A percentile compares a stretch with the other conserved stretches of the same genome.
Conservation (phyloP, 2,329 filamentous ascomycete species). For the Tricladium varicosporioides region DNA sequence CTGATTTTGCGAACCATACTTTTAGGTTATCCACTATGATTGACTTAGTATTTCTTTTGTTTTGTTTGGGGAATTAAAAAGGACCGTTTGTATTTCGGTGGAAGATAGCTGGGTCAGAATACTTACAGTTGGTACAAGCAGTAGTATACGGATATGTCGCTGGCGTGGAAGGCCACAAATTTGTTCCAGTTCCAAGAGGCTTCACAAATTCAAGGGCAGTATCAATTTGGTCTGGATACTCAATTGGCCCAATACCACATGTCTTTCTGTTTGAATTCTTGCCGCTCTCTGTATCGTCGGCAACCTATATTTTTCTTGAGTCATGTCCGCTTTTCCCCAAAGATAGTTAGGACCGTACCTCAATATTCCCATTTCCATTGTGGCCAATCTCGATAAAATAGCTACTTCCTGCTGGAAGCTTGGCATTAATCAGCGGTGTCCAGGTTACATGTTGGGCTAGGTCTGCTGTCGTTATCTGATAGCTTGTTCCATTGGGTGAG, state of each 20-base stretch:
- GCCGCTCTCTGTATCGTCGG: slow-evolving; percentile 22
- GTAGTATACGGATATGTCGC: slow-evolving; percentile 26
- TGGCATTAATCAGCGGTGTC: slow-evolving; percentile 41
- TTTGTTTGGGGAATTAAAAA: not conserved
- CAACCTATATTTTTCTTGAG: slow-evolving; percentile 11
- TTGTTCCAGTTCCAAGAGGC: slow-evolving; percentile 48
- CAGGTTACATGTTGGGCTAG: slow-evolving; percentile 46
- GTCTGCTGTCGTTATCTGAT: slow-evolving; percentile 48
- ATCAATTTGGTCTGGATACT: slow-evolving; percentile 44
- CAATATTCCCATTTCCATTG: slow-evolving; percentile 54
- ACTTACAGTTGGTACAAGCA: slow-evolving; percentile 40
- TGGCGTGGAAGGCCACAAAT: slow-evolving; percentile 44
- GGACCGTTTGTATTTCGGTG: not conserved
- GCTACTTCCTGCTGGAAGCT: slow-evolving; percentile 49
- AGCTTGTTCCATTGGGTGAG: slow-evolving; percentile 45
- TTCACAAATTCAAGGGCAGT: slow-evolving; percentile 46
- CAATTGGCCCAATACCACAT: slow-evolving; percentile 37
- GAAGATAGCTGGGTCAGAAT: no score
- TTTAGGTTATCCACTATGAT: slow-evolving; percentile 45
- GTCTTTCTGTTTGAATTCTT: not conserved
- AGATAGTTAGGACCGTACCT: slow-evolving; percentile 20
- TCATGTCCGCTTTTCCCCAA: not conserved
- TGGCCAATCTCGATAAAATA: slow-evolving; percentile 54
- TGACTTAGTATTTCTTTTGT: not conserved
- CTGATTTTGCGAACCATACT: slow-evolving; percentile 49